A percentile compares a stretch with the other conserved stretches of the same genome.
Conservation (phyloP, 2,329 filamentous ascomycete genomes). For the Aspergillus persii region DNA sequence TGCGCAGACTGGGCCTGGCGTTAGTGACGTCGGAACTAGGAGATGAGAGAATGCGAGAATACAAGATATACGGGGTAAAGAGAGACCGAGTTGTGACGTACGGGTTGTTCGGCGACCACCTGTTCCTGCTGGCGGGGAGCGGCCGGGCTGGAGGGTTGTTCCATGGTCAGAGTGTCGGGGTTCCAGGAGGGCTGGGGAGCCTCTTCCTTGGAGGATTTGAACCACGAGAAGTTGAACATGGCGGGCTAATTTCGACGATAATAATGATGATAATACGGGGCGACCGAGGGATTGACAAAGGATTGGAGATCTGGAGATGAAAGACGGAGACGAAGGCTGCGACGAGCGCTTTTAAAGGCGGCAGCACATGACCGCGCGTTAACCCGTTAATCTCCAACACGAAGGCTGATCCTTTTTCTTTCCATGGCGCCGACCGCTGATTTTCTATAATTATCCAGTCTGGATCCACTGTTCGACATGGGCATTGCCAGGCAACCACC, state of each 20-base stretch:
- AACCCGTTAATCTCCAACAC: too few relatives aligned
- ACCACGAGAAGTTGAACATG: conserved; percentile 34
- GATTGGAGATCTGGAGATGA: background rate
- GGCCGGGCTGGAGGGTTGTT: conserved; percentile 31
- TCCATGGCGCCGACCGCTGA: too few relatives aligned
- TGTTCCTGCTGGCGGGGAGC: conserved; percentile 26
- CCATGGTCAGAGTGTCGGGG: conserved; percentile 31
- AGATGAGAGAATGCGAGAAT: too few relatives aligned
- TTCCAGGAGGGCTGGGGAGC: conserved; percentile 26
- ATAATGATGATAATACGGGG: too few relatives aligned
- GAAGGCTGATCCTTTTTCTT: background rate
- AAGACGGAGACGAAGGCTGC: background rate
- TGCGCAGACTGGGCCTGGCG: conserved; percentile 5
- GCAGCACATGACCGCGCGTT: background rate
- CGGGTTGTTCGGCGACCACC: conserved; percentile 30
- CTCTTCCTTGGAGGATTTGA: conserved; percentile 31
- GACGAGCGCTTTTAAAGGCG: background rate
- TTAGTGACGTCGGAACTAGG: background rate
- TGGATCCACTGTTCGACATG: too few relatives aligned
- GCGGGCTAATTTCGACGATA: background rate
- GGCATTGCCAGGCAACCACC: too few relatives aligned
- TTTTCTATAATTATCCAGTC: background rate
- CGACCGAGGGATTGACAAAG: background rate
- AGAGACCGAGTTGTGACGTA: conserved; percentile 13
- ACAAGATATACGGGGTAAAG: background rate